Base-by-base conservation (phyloP, 2,329 filamentous ascomycete species). In the Pleochaeta shiraiana region DNA sequence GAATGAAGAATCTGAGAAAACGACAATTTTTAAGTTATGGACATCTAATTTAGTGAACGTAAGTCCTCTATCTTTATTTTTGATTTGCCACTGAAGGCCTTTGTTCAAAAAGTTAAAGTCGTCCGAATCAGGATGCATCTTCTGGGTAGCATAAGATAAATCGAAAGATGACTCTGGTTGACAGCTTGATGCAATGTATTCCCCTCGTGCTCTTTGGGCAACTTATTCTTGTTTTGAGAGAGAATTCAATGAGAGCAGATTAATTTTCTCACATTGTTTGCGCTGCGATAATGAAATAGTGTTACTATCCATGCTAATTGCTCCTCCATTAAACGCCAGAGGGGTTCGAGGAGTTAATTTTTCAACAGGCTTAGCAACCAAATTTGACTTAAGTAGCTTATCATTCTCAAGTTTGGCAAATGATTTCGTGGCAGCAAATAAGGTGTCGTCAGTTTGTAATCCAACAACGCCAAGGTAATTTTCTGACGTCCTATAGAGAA, bases 361-460 rank as follows among this genome's bases (percentile, higher is more conserved):
- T 33, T 24, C 55, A 21, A n/a, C 11, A 14, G 30, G 30, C 34
- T 64, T 64, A n/a, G 63, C 34, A 24, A 30, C 19, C 12, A 64
- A 59, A 19, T 33, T 6, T 6, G 63, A 50, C 21, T 60, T 47
- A 19, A 4, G 7, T 5, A 64, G 33, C 26, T 60, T 26, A 14
- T 30, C 28, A 31, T 64, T 33, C 19, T 64, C 63, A 12, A 14
- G 6, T n/a, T 14, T 16, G 5, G 63, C 14, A 33, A 64, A 64
- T 16, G 28, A 12, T 14, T 24, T 16, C n/a, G 33, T 43, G 33
- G 6, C 50, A 9, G 45, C n/a, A 24, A 64, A 26, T n/a, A 64
- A 31, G 12, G 63, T 64, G 53, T 64, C 63, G 33, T 64, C 63
- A 12, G 63, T 64, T 37, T 64, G 63, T 6, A 64, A 19, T 28